Percentiles rank a stretch among this genome's conserved stretches.
phyloP scores from a whole-genome alignment of 2,329 filamentous ascomycete species.

The Dothistroma septosporum region DNA sequence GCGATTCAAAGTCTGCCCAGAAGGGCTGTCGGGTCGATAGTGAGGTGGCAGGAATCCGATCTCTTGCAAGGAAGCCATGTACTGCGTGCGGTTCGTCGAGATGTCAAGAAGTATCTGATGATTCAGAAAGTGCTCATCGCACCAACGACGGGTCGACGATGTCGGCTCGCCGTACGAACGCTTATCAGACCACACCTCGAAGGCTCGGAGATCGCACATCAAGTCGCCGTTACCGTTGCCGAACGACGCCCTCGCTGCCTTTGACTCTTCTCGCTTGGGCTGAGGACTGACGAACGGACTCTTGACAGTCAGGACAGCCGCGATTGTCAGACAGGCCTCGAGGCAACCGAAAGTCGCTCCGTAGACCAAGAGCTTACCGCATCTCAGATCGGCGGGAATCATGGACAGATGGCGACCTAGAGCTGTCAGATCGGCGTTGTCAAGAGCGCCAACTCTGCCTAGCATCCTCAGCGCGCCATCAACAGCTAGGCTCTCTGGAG shows the following conservation, averaged over 20 bases:
- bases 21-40: conserved; percentile 26
- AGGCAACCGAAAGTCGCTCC: conserved; percentile 91
- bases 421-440: conserved; percentile 80
- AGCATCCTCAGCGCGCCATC: conserved; percentile 78
- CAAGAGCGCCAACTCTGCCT: conserved; percentile 79
- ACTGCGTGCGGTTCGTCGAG: conserved; percentile 77
- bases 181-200: conserved; percentile 74
- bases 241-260: conserved; percentile 70
- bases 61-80: conserved; percentile 78
- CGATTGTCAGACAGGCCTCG: conserved; percentile 81
- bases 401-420: conserved; percentile 90
- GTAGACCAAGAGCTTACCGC: conserved; percentile 92
- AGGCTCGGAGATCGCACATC: conserved; percentile 79
- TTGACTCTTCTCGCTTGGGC: conserved; percentile 76
- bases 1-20: conserved; percentile 42
- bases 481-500: conserved; percentile 78
- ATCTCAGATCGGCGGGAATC: conserved; percentile 88
- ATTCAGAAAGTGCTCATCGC: conserved; percentile 79
- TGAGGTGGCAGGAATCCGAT: conserved; percentile 64
- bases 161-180: conserved; percentile 53
- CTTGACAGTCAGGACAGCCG: conserved; percentile 83
- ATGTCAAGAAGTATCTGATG: conserved; percentile 84
- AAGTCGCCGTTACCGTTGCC: conserved; percentile 76
- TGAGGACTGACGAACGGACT: conserved; percentile 82
- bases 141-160: conserved; percentile 68